These are phyloP conservation scores for Scutellaria barbata DNA, from an alignment of 257 asterid genomes.

Conservation along the genomic window DNA sequence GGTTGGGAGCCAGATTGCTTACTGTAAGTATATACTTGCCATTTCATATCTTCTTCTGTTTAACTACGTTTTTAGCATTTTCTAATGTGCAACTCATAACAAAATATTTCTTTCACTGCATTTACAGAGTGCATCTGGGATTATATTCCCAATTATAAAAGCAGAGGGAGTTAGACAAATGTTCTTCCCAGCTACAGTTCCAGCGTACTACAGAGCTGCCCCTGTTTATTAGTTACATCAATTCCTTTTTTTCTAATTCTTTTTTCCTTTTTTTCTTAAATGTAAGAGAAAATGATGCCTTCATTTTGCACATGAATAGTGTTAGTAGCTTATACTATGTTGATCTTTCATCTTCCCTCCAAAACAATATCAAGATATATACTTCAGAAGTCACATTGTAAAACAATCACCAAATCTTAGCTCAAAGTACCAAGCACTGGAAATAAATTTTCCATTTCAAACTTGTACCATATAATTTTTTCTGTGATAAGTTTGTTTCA, in stretches of 20 bases:
- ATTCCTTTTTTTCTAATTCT: constrained; percentile 23
- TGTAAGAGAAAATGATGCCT: neutral
- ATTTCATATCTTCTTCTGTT: neutral
- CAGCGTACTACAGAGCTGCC: constrained; percentile 75
- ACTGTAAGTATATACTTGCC: constrained; percentile 44
- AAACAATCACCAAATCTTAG: constrained; percentile 2
- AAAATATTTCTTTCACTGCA: neutral
- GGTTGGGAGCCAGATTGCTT: constrained; percentile 64
- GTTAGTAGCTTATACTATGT: neutral
- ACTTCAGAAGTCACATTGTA: constrained; percentile 12
- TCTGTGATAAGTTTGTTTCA: neutral
- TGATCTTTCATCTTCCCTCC: constrained; percentile 14
- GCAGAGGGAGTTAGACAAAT: constrained; percentile 77
- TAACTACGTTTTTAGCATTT: neutral
- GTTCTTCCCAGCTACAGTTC: constrained; percentile 80
- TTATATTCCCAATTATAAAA: constrained; percentile 69
- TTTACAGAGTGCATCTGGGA: constrained; percentile 66
- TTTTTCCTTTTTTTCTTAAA: constrained; percentile 10
- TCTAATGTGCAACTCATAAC: neutral
- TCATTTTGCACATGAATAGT: neutral
- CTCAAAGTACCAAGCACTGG: neutral
- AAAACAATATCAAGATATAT: constrained; percentile 1
- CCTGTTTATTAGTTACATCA: constrained; percentile 33
- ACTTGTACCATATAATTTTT: too few species aligned
- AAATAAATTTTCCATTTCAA: neutral